phyloP scores from a whole-genome alignment of 208 protist species.

The Acanthamoeba polyphaga region DNA sequence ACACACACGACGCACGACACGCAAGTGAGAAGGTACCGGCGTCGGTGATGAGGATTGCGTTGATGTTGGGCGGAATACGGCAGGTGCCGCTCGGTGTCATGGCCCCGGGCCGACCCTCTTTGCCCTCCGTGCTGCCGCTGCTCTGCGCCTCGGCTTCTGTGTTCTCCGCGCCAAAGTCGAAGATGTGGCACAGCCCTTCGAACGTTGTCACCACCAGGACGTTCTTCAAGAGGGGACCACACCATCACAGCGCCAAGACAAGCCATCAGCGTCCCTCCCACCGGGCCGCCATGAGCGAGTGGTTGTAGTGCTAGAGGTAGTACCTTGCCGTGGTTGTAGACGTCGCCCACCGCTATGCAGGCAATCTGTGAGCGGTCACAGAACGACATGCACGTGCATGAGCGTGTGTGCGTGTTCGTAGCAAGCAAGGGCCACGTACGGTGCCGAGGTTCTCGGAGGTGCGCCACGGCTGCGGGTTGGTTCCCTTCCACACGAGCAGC shows the following conservation, averaged over 20 bases:
- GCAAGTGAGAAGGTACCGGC: not conserved
- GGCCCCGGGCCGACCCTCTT: not conserved
- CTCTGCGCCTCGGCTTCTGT: not conserved
- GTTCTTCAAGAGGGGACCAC: not conserved
- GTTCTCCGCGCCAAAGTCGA: not conserved
- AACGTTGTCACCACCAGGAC: conserved; percentile 56
- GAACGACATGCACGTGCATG: not conserved
- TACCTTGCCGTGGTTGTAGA: conserved; percentile 49
- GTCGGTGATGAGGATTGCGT: conserved; percentile 40
- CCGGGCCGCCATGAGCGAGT: not conserved
- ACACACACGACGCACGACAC: too few relatives aligned
- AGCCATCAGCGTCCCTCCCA: not conserved
- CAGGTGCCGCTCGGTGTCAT: not conserved
- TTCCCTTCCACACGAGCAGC: conserved; percentile 39
- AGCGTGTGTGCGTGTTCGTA: not conserved
- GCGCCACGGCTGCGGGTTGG: conserved; percentile 28
- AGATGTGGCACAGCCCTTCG: conserved; percentile 34
- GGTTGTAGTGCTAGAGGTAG: too few relatives aligned
- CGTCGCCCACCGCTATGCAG: conserved; percentile 33
- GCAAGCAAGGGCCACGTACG: not conserved
- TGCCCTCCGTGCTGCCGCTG: not conserved
- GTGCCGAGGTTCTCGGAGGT: conserved; percentile 18
- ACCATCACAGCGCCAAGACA: not conserved
- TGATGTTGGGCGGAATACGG: conserved; percentile 13
- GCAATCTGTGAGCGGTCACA: not conserved